Percentiles rank a stretch among this genome's conserved stretches.
Evolutionary conservation across 768 basidiomycete genomes (phyloP).

Genomic region (Sporobolomyces roseus): DNA sequence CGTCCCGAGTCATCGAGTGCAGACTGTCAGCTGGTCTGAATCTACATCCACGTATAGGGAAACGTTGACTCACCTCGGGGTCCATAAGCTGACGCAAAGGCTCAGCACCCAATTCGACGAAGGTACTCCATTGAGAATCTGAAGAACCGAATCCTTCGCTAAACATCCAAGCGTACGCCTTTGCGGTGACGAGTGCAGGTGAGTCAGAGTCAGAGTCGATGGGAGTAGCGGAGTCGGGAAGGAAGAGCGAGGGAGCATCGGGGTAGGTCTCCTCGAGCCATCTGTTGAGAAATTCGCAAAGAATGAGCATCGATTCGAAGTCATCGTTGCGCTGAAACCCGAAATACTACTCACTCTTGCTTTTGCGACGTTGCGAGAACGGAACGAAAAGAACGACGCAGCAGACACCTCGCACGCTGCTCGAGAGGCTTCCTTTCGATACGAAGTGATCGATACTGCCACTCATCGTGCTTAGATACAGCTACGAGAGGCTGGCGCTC

Average conservation of each 20-base stretch:
- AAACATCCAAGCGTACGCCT: constrained; percentile 10
- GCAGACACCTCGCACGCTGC: too few relatives aligned
- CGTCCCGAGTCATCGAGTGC: too few relatives aligned
- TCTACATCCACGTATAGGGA: neutral
- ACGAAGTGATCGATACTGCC: too few relatives aligned
- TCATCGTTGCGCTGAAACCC: too few relatives aligned
- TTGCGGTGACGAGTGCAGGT: neutral
- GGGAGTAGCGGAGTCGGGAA: neutral
- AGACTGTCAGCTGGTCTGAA: too few relatives aligned
- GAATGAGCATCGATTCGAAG: too few relatives aligned
- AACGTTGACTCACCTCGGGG: neutral
- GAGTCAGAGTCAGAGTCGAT: neutral
- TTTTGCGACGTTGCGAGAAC: too few relatives aligned
- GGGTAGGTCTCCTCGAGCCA: constrained; percentile 26
- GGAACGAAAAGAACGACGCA: too few relatives aligned
- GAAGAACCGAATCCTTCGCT: constrained; percentile 13
- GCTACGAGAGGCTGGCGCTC: too few relatives aligned
- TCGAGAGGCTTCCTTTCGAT: too few relatives aligned
- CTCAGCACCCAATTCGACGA: constrained; percentile 10
- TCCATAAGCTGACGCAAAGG: constrained; percentile 11
- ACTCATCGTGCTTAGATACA: too few relatives aligned
- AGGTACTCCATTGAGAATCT: constrained; percentile 15
- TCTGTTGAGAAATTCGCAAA: neutral
- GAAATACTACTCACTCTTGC: too few relatives aligned
- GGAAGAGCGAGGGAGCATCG: constrained; percentile 10